These are phyloP conservation scores for Diaporthe eres DNA, from an alignment of 2,329 filamentous ascomycete species.

Conservation along the genomic window DNA sequence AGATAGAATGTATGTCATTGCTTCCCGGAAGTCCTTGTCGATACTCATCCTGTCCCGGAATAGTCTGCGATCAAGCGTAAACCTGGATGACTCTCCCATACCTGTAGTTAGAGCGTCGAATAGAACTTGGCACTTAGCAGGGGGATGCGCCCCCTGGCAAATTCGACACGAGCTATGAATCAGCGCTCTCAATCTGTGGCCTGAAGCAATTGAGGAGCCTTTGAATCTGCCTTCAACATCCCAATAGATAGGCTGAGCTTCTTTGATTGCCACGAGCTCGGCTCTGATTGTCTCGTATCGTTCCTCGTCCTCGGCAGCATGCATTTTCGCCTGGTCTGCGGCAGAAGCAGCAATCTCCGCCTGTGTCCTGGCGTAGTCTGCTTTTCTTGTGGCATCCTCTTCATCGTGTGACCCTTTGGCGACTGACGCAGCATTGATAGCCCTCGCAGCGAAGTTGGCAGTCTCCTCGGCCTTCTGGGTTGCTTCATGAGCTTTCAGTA, in stretches of 20 bases:
- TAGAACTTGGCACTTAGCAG: background rate
- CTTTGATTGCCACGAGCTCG: background rate
- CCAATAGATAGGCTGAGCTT: background rate
- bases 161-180: background rate
- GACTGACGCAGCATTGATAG: background rate
- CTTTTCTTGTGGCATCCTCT: background rate
- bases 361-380: background rate
- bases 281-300: background rate
- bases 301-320: background rate
- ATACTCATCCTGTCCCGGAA: background rate
- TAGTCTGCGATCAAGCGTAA: background rate
- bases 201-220: background rate
- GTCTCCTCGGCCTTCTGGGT: background rate
- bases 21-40: background rate
- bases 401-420: background rate
- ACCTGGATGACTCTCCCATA: background rate
- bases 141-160: background rate
- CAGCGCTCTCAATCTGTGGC: background rate
- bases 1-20: background rate
- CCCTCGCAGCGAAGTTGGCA: background rate
- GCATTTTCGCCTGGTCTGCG: background rate
- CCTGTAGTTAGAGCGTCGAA: background rate
- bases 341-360: background rate
- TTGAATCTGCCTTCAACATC: background rate
- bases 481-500: background rate